Base-by-base conservation (phyloP, 306 rosid genomes). In the Bauhinia variegata region DNA sequence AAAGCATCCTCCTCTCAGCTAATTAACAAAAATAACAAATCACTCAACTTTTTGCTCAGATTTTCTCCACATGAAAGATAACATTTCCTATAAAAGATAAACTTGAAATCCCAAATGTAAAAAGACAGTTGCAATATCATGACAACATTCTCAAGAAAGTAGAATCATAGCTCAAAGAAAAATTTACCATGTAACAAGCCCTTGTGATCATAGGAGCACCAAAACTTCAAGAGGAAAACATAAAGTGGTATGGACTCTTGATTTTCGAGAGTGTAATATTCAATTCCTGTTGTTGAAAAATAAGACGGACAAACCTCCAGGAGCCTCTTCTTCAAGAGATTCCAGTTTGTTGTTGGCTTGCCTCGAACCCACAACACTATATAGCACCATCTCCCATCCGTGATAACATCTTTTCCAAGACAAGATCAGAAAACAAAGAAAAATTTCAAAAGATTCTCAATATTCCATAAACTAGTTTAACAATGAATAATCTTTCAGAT, bases 381-480 rank as follows among this genome's bases (percentile, higher is more conserved):
- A 73, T 74, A 85, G 82, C 91, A 85, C 87, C 91, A 85, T 46
- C 77, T 85, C 52, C 87, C 91, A 65, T 85, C 85, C 28, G 91
- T 85, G 11, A 72, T 64, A 48, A 61, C 36, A 74, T 85, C 91
- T 85, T 46, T 70, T 37, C 38, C 48, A 23, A 19, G 57, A 32
- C 8, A 60, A 54, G 8, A 38, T 1, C 2, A 46, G 46, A 32
- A 33, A 73, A 54, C 4, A 28, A 1, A 19, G 13, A 54, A 47
- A 47, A n/a, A n/a, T 7, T n/a, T 4, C 2, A 47, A 5, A 47
- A 47, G 1, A 9, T 11, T 38, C 33, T 36, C 4, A 15, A 47
- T 7, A 47, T 47, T 2, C 54, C 10, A 48, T 11, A 0, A 48
- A 10, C 5, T 5, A 11, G 5, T 11, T 11, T n/a, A 16, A 32